These are phyloP conservation scores for Barbatosphaeria neglecta DNA, from an alignment of 495 filamentous ascomycete species.

Conservation along the genomic window DNA sequence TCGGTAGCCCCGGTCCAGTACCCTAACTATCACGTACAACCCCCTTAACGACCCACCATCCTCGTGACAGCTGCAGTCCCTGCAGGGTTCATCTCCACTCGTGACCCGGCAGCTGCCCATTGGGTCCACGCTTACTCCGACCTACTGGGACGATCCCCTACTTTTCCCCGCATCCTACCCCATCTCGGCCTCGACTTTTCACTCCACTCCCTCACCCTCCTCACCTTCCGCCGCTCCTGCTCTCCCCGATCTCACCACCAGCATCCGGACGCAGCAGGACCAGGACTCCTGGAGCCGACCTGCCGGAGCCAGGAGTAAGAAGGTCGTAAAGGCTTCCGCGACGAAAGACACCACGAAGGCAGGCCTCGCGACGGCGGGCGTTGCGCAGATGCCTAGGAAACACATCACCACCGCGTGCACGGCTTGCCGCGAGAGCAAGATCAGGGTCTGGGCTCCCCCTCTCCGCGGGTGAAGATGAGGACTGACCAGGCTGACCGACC, in stretches of 20 bases:
- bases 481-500: neutral
- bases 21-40: too few species aligned
- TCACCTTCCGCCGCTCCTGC: neutral
- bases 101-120: too few species aligned
- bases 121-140: too few species aligned
- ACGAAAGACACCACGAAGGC: neutral
- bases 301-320: neutral
- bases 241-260: neutral
- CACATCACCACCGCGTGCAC: conserved; percentile 1
- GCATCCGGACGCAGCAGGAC: neutral
- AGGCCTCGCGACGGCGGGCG: neutral
- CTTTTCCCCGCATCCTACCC: conserved; percentile 1
- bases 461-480: neutral
- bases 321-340: too few species aligned
- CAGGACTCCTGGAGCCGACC: too few species aligned
- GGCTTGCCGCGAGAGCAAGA: neutral
- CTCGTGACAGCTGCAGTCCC: too few species aligned
- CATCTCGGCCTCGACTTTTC: neutral
- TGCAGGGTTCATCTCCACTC: too few species aligned
- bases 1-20: too few species aligned
- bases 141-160: too few species aligned
- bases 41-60: too few species aligned
- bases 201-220: neutral
- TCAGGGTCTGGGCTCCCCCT: neutral
- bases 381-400: neutral